Base-by-base conservation (phyloP, 805 yeast genomes). In the Candida sanyiensis region DNA sequence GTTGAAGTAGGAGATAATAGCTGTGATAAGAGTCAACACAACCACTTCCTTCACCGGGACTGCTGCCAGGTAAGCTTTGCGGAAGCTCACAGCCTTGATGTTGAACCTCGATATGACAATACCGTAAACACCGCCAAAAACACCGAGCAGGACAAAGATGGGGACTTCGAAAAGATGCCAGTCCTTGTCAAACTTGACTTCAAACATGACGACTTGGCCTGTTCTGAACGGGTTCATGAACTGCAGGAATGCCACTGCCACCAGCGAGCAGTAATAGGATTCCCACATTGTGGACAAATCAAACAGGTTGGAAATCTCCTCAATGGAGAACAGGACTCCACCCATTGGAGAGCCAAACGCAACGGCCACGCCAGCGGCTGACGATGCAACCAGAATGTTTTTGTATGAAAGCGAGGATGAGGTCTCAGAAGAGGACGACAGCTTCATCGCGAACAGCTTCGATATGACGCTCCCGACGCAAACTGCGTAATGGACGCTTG, bases 351-450 rank as follows among this genome's bases (percentile, higher is more conserved):
- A 77, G 0, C 96, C 97, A 66, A 93, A 93, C 0, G 97, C 98
- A 7, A 93, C 97, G 0, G 97, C 97, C 7, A 93, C 97, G 38
- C 99, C 99, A 1, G 98, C 96, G 3, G 96, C 97, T 8, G 96
- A 75, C 4, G 96, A 82, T 0, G 98, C 96, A 1, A 90, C 79
- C 38, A 93, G 63, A 38, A 51, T 51, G 29, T 51, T 54, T 29
- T 51, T 49, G 29, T 45, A 47, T 28, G 55, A 45, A 27, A 38
- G 28, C 4, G 49, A 27, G 18, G 34, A 16, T 2, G 38, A 17
- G 12, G 42, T 41, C 15, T 19, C 42, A 32, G 37, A 25, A 1
- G 26, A 34, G n/a, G n/a, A n/a, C 11, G 38, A 37, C 25, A 43
- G 35, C 9, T 41, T 40, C 30, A 45, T 44, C 6, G 54, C 52